These are phyloP conservation scores for Mycena amicta DNA, from an alignment of 768 basidiomycete species.

Conservation along the genomic window DNA sequence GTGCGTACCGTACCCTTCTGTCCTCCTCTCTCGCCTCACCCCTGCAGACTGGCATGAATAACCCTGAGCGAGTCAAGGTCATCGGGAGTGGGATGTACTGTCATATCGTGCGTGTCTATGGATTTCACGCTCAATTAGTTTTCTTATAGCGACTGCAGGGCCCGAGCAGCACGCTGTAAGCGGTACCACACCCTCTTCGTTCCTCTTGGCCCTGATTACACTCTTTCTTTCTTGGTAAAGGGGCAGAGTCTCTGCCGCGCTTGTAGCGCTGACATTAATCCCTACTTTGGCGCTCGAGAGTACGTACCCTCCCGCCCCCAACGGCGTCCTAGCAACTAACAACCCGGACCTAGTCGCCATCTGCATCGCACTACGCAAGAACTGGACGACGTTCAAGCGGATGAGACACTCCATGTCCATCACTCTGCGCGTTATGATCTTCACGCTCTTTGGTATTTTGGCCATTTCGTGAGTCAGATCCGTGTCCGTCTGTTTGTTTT, in stretches of 20 bases:
- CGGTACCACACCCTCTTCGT: neutral
- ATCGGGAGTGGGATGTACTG: constrained; percentile 31
- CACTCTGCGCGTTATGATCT: constrained; percentile 26
- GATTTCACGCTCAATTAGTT: too few species aligned
- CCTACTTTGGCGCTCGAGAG: constrained; percentile 25
- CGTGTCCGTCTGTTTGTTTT: neutral
- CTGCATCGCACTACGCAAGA: constrained; percentile 23
- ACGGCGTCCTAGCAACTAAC: neutral
- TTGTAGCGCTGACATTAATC: constrained; percentile 19
- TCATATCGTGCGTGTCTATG: constrained; percentile 22
- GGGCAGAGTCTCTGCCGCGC: constrained; percentile 21
- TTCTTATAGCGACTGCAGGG: too few species aligned
- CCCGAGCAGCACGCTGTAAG: constrained; percentile 13
- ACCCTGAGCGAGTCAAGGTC: constrained; percentile 16
- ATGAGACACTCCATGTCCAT: constrained; percentile 23
- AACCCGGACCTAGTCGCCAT: constrained; percentile 21
- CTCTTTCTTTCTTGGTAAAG: neutral
- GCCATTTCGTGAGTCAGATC: constrained; percentile 24
- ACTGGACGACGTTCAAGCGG: constrained; percentile 25
- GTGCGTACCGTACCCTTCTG: constrained; percentile 3
- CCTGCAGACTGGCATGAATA: constrained; percentile 18
- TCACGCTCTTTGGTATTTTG: constrained; percentile 25
- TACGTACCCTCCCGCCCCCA: neutral
- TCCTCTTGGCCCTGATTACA: too few species aligned
- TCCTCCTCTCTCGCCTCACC: neutral